Conservation (phyloP, 1,284 basidiomycete species). For the Microbotryum saponariae region DNA sequence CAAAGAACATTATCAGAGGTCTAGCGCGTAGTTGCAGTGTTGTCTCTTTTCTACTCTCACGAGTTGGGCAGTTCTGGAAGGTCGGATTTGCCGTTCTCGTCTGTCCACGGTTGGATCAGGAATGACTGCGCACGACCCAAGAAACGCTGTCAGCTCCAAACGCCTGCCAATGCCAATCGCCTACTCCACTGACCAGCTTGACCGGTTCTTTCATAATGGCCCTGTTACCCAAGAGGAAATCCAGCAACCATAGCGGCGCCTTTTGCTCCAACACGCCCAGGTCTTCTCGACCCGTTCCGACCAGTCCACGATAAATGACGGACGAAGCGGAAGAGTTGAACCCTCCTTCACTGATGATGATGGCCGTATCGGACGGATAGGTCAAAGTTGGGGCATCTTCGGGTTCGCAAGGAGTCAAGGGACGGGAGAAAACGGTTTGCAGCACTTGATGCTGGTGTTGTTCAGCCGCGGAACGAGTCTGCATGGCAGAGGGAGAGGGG, state of each 20-base stretch:
- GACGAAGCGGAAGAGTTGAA: conserved; percentile 63
- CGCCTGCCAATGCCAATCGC: too few species aligned
- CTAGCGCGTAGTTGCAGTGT: neutral
- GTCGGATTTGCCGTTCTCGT: conserved; percentile 50
- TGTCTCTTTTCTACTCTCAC: conserved; percentile 45
- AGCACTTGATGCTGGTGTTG: conserved; percentile 46
- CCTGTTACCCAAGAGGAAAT: conserved; percentile 60
- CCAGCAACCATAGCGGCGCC: conserved; percentile 80
- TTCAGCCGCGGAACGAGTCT: conserved; percentile 31
- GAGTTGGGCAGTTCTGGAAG: conserved; percentile 68
- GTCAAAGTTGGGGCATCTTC: conserved; percentile 63
- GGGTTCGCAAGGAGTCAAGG: conserved; percentile 61
- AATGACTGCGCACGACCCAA: conserved; percentile 51
- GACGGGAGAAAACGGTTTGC: conserved; percentile 58
- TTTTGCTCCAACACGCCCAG: conserved; percentile 61
- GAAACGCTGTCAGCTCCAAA: neutral
- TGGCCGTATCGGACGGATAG: conserved; percentile 57
- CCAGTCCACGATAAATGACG: conserved; percentile 66
- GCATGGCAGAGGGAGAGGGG: neutral
- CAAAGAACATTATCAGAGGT: neutral
- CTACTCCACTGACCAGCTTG: conserved; percentile 50
- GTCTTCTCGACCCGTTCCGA: conserved; percentile 59
- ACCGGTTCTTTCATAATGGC: conserved; percentile 52
- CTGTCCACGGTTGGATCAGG: conserved; percentile 68
- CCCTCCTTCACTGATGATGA: conserved; percentile 77